phyloP scores from a whole-genome alignment of 2,329 filamentous ascomycete species.

The Penicillium sp. region DNA sequence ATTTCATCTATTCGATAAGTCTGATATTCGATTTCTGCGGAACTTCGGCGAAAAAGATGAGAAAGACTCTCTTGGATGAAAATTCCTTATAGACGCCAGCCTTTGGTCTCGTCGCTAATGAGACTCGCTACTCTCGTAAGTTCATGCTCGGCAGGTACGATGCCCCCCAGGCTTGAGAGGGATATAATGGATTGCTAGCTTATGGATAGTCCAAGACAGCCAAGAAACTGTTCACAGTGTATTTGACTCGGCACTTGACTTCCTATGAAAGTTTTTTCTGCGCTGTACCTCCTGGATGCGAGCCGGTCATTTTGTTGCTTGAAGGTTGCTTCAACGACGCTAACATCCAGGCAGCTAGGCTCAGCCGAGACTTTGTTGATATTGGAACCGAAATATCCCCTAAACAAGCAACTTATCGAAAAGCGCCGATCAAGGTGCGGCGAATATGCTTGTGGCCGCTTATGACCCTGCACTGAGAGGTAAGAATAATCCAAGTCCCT shows the following conservation, averaged over 20 bases:
- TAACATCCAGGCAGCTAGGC: conserved; percentile 12
- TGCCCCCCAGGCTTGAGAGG: not conserved
- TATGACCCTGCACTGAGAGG: conserved; percentile 42
- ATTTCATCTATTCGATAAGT: not conserved
- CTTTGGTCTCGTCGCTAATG: conserved; percentile 48
- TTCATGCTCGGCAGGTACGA: conserved; percentile 37
- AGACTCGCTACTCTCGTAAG: conserved; percentile 47
- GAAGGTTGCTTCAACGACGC: not conserved
- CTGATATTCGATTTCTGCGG: conserved; percentile 8
- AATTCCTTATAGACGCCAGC: conserved; percentile 41
- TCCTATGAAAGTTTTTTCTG: conserved; percentile 35
- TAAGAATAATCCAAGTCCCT: conserved; percentile 5
- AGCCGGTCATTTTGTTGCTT: conserved; percentile 1
- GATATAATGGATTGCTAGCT: conserved; percentile 36
- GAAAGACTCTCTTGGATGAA: conserved; percentile 31
- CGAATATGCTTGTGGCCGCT: conserved; percentile 45
- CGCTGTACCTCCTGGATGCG: conserved; percentile 41
- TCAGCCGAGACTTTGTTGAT: conserved; percentile 19
- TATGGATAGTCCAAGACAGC: conserved; percentile 54
- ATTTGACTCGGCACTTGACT: conserved; percentile 29
- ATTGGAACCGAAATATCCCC: conserved; percentile 23
- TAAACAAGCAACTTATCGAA: conserved; percentile 30
- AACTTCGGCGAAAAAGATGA: conserved; percentile 24
- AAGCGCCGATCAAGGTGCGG: conserved; percentile 43
- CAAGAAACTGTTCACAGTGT: conserved; percentile 46